These are phyloP conservation scores for Phlebiopsis gigantea DNA, from an alignment of 768 basidiomycete species.

Conservation along the genomic window DNA sequence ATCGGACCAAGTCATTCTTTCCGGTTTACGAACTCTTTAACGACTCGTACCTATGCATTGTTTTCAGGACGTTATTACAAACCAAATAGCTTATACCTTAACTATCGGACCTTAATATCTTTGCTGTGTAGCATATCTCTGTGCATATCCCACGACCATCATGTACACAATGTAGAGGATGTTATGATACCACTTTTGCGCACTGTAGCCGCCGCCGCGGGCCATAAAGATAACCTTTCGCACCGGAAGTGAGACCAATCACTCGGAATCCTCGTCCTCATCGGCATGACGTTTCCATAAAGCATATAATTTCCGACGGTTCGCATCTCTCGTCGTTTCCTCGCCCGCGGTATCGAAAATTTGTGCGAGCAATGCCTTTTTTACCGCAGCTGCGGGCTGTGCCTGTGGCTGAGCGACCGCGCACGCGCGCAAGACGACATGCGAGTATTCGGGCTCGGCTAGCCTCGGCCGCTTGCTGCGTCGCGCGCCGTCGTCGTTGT, in stretches of 20 bases:
- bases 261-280: conserved; percentile 35
- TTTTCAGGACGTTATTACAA: background rate
- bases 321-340: conserved; percentile 69
- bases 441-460: conserved; percentile 33
- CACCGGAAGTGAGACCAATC: no score
- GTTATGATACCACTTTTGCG: background rate
- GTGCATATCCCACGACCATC: conserved; percentile 2
- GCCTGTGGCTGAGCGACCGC: conserved; percentile 36
- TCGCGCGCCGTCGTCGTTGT: conserved; percentile 32
- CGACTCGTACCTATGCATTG: background rate
- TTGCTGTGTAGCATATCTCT: conserved; percentile 3
- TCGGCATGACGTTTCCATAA: conserved; percentile 63
- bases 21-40: background rate
- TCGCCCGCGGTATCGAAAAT: conserved; percentile 74
- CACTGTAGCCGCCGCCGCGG: background rate
- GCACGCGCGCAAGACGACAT: conserved; percentile 52
- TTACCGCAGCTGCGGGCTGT: conserved; percentile 33
- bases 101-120: background rate
- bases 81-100: background rate
- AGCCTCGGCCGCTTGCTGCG: conserved; percentile 44
- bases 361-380: conserved; percentile 49
- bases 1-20: background rate
- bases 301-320: conserved; percentile 77
- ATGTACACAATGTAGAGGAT: conserved; percentile 1
- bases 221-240: background rate